These are phyloP conservation scores for Apiospora sp. DNA, from an alignment of 2,329 filamentous ascomycete genomes.

Conservation along the genomic window DNA sequence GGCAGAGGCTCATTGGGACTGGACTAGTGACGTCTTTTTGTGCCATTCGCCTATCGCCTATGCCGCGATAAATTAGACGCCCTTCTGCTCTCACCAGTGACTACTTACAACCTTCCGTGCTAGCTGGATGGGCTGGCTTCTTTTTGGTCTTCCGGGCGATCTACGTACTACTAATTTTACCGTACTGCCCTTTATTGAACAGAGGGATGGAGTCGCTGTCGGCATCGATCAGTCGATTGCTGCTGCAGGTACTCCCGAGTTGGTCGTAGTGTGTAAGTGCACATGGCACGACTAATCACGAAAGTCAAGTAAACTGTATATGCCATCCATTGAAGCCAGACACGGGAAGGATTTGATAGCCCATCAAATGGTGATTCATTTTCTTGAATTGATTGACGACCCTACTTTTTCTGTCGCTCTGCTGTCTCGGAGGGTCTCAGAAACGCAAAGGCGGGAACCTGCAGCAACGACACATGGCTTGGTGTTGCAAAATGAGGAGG, in stretches of 20 bases:
- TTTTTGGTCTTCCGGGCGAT: neutral
- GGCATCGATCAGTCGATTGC: neutral
- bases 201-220: neutral
- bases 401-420: neutral
- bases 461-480: slow-evolving; percentile 12
- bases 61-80: neutral
- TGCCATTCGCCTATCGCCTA: neutral
- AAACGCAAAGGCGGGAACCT: slow-evolving; percentile 1
- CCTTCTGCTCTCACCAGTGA: neutral
- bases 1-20: neutral
- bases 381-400: neutral
- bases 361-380: neutral
- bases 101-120: neutral
- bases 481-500: neutral
- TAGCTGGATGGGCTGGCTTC: neutral
- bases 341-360: neutral
- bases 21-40: slow-evolving; percentile 13
- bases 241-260: slow-evolving; percentile 11
- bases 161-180: neutral
- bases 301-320: neutral
- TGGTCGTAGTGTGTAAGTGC: too few relatives aligned
- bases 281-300: neutral
- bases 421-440: slow-evolving; percentile 1
- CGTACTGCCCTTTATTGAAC: neutral
- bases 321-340: neutral